These are phyloP conservation scores for Lasiosphaeria ovina DNA, from an alignment of 495 filamentous ascomycete genomes.

Conservation along the genomic window DNA sequence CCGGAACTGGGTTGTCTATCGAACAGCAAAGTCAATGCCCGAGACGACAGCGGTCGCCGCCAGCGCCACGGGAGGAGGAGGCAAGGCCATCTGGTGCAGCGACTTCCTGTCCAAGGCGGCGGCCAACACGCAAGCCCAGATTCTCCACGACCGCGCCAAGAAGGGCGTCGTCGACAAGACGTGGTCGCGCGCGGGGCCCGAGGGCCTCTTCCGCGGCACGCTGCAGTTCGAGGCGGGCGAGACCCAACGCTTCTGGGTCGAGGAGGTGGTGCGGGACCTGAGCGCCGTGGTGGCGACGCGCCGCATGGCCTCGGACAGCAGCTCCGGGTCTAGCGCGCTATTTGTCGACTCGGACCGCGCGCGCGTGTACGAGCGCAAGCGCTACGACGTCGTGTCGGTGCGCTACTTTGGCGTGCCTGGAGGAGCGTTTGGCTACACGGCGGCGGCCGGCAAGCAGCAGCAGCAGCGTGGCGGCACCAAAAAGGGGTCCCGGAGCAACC, in stretches of 20 bases:
- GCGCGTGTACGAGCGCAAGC: conserved; percentile 13
- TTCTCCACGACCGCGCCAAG: neutral
- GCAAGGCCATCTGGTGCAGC: neutral
- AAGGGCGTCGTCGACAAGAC: conserved; percentile 2
- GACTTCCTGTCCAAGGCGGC: neutral
- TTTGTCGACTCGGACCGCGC: conserved; percentile 7
- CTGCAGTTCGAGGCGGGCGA: neutral
- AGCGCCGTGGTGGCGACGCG: neutral
- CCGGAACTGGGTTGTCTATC: conserved; percentile 8
- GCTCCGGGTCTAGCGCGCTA: neutral
- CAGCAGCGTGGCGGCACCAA: neutral
- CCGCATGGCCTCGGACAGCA: neutral
- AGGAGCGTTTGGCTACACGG: conserved; percentile 1
- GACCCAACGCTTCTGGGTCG: conserved; percentile 10
- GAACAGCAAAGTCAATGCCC: neutral
- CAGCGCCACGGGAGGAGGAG: no score
- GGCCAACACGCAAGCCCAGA: conserved; percentile 1
- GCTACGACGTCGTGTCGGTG: conserved; percentile 21
- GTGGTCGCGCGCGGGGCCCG: neutral
- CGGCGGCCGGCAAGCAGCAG: neutral
- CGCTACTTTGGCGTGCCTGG: neutral
- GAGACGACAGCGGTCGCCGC: neutral
- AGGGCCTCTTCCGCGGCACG: neutral
- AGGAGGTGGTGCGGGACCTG: conserved; percentile 4
- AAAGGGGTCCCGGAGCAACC: neutral